These are phyloP conservation scores for Pleurozium schreberi DNA, from an alignment of 225 moss, liverwort and hornwort species.

Conservation along the genomic window DNA sequence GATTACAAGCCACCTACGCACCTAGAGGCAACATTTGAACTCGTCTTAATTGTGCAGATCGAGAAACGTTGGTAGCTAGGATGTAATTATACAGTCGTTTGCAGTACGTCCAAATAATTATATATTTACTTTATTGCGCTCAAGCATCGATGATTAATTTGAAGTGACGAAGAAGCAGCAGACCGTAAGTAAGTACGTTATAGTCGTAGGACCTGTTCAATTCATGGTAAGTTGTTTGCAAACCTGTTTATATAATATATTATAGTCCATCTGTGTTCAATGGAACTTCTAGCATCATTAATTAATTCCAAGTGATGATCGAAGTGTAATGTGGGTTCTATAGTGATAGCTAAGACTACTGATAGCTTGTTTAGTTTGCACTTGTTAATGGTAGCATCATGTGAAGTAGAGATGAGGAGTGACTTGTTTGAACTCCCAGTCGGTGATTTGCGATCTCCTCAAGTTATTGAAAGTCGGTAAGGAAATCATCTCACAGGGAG, in stretches of 20 bases:
- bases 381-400: background rate
- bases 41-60: no score
- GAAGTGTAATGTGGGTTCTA: background rate
- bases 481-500: background rate
- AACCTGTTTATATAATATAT: background rate
- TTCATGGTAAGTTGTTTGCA: background rate
- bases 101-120: background rate
- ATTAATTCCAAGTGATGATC: background rate
- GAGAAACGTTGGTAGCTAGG: background rate
- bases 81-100: background rate
- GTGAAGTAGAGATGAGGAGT: background rate
- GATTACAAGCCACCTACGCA: background rate
- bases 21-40: background rate
- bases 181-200: background rate
- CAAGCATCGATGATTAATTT: background rate
- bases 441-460: background rate
- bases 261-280: background rate
- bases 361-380: background rate
- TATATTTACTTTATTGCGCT: no score
- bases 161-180: background rate
- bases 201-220: background rate
- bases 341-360: background rate
- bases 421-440: background rate
- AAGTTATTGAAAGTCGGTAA: background rate
- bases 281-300: no score